Evolutionary conservation across 208 protist species (phyloP), one percentile per base, ranked within the genome.

Genomic region (Porcisia deanei): DNA sequence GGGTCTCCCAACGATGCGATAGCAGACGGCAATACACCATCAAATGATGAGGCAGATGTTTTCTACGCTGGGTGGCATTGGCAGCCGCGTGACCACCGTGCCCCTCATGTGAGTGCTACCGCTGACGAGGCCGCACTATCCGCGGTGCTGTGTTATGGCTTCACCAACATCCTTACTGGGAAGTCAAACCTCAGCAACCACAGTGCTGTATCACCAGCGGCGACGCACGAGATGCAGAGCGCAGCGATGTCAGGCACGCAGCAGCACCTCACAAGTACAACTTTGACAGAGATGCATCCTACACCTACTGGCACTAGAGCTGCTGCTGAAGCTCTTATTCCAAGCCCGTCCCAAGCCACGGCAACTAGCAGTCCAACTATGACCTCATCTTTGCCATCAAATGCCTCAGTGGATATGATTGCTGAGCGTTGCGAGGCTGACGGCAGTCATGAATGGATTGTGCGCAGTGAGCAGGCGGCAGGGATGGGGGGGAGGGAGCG

Each of bases 121-220:
- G 66, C 47, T 25, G 66, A 57, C 45, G 66, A 71, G 47, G 66
- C 18, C 25, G 47, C 30, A 30, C n/a, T n/a, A n/a, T 41, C 66
- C 18, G 43, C 47, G 47, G 66, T 34, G 66, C 47, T 57, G 47
- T 25, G 25, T 30, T 0, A 30, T 52, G 5, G 64, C 43, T n/a
- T 12, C 20, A 37, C 64, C n/a, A 43, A 45, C 16, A 12, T 3
- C 25, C 64, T 34, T n/a, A 20, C 16, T 71, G 66, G 49, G 49
- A 49, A 14, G 49, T 4, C 47, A 49, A 20, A 12, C 45, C 5
- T 57, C 47, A 1, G 20, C 47, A n/a, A 18, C 47, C 43, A 71
- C 25, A 57, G 47, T 43, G 66, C 47, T 57, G 47, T 8, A 30
- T 22, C 63, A 52, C 41, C 10, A 1, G 63, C 43, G 16, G 25